Base-by-base conservation (phyloP, 1,284 basidiomycete species). In the Exobasidium rhododendri region DNA sequence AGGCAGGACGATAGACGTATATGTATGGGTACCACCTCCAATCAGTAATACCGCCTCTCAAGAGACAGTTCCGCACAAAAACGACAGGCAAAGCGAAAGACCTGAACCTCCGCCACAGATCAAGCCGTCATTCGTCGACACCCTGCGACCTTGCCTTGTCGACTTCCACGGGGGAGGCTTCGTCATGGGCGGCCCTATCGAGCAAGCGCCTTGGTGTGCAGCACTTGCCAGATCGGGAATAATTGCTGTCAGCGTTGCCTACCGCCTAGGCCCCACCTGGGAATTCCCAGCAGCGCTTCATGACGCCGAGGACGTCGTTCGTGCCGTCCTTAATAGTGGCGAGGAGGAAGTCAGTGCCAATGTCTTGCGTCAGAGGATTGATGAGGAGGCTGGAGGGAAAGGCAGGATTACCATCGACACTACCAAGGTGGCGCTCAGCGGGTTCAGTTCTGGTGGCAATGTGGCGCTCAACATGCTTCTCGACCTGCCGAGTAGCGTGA, bases 131-230 rank as follows among this genome's bases (percentile, higher is more conserved):
- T 55, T 55, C 14, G 29, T 4, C 13, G 53, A 30, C n/a, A 55
- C 53, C 20, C 20, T 4, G 24, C 20, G 53, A 2, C 72, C 72
- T 2, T 59, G 65, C 11, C 58, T 72, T 2, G 61, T 74, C 40
- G 70, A 74, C 51, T 74, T 74, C 43, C 72, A 74, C 53, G 72
- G 72, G 22, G 72, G 72, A 46, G 70, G 72, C 2, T 74, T 74
- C 61, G 67, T 69, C 31, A 69, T 70, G 13, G 72, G 72, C 22
- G 65, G 63, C 24, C 67, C 68, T 43, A 26, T 69, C 5, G 72
- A 74, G 45, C 66, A 74, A 43, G 70, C 69, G 0, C 70, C 70
- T 11, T 63, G 58, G 57, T 63, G 61, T 45, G 52, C 58, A 10
- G 29, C 57, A 20, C 29, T 72, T 52, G 66, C 68, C 10, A 51